phyloP scores from a whole-genome alignment of 805 yeast genomes.

The Wickerhamiella siamensis region DNA sequence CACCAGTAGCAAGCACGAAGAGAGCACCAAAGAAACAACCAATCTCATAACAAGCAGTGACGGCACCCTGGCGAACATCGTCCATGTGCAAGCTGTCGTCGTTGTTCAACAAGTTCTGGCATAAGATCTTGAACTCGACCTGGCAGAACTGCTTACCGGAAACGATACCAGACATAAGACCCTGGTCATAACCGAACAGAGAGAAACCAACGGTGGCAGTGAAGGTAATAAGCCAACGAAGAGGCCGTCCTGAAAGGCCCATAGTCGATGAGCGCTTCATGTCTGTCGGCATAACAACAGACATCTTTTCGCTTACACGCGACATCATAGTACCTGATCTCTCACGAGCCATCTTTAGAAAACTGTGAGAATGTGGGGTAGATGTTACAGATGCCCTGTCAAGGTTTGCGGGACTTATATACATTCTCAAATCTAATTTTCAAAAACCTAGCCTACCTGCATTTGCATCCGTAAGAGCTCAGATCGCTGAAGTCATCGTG shows the following conservation, averaged over 20 bases:
- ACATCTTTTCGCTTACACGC: not conserved
- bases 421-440: too few species aligned
- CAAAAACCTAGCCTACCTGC: too few species aligned
- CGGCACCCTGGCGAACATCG: constrained; percentile 55
- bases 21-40: constrained; percentile 69
- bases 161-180: constrained; percentile 22
- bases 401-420: too few species aligned
- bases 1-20: constrained; percentile 47
- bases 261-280: constrained; percentile 32
- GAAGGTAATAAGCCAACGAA: constrained; percentile 36
- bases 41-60: constrained; percentile 38
- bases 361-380: not conserved
- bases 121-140: constrained; percentile 38
- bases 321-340: constrained; percentile 1
- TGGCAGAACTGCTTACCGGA: constrained; percentile 45
- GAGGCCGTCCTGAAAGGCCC: constrained; percentile 42
- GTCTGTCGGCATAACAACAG: not conserved
- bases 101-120: constrained; percentile 41
- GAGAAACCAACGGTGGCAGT: constrained; percentile 53
- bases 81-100: constrained; percentile 11
- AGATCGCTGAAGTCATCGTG: too few species aligned
- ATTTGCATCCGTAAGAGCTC: too few species aligned
- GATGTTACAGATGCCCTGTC: too few species aligned
- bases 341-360: constrained; percentile 2
- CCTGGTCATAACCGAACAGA: constrained; percentile 24